Conservation (phyloP, 1,284 basidiomycete species). For the Ustilago trichophora region DNA sequence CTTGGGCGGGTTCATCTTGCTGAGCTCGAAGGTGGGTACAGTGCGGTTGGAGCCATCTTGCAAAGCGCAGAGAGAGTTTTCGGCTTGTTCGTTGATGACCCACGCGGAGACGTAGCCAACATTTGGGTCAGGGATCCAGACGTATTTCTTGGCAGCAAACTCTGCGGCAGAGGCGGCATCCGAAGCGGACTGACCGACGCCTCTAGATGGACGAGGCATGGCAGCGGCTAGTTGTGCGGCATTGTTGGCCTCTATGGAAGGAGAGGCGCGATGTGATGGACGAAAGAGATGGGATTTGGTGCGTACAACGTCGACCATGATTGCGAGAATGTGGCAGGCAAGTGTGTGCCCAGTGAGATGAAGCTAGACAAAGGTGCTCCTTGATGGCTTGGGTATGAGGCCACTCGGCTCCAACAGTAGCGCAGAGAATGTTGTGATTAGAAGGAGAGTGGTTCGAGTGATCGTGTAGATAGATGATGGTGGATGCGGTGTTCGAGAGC, state of each 20-base stretch:
- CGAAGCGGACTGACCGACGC: slow-evolving; percentile 56
- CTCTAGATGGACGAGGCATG: slow-evolving; percentile 38
- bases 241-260: slow-evolving; percentile 36
- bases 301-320: slow-evolving; percentile 50
- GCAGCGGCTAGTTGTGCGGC: slow-evolving; percentile 46
- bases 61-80: slow-evolving; percentile 72
- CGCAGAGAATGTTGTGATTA: too few relatives aligned
- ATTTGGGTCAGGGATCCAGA: slow-evolving; percentile 89
- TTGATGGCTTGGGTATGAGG: too few relatives aligned
- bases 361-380: background rate
- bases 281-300: slow-evolving; percentile 49
- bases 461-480: background rate
- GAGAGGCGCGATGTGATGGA: slow-evolving; percentile 37
- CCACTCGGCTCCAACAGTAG: too few relatives aligned
- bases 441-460: background rate
- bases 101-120: slow-evolving; percentile 90
- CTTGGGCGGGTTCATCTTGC: slow-evolving; percentile 84
- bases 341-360: background rate
- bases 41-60: slow-evolving; percentile 71
- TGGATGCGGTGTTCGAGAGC: background rate
- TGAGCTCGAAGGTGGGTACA: slow-evolving; percentile 59
- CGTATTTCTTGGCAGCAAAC: slow-evolving; percentile 97
- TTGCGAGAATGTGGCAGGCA: background rate
- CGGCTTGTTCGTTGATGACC: slow-evolving; percentile 84
- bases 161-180: slow-evolving; percentile 75